Conservation (phyloP, 1,284 basidiomycete genomes). For the Ceratobasidium sp. region DNA sequence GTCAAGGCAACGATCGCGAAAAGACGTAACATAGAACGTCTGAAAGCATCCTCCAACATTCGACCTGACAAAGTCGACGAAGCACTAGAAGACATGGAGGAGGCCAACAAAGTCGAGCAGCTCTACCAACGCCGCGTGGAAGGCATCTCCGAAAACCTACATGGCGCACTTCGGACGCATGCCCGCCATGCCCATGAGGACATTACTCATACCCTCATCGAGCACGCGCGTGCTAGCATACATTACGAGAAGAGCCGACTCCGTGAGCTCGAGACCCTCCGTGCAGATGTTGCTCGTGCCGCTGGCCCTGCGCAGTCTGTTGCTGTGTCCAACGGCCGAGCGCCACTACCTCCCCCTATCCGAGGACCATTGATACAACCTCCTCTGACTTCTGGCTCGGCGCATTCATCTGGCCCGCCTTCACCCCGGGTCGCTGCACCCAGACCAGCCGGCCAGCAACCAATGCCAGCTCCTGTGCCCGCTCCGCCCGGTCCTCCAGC, state of each 20-base stretch:
- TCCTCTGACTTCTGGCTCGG: slow-evolving; percentile 24
- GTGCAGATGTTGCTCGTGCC: slow-evolving; percentile 72
- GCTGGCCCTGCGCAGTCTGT: slow-evolving; percentile 55
- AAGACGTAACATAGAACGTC: slow-evolving; percentile 83
- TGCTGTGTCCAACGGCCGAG: slow-evolving; percentile 56
- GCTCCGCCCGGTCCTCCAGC: slow-evolving; percentile 22
- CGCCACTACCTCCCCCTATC: slow-evolving; percentile 65
- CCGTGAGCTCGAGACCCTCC: slow-evolving; percentile 84
- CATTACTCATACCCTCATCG: slow-evolving; percentile 82
- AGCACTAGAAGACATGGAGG: slow-evolving; percentile 90
- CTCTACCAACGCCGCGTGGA: slow-evolving; percentile 79
- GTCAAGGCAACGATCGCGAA: slow-evolving; percentile 92
- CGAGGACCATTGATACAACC: slow-evolving; percentile 63
- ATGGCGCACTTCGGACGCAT: slow-evolving; percentile 81
- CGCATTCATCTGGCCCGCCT: slow-evolving; percentile 31
- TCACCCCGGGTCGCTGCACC: slow-evolving; percentile 10
- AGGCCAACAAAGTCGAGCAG: slow-evolving; percentile 88
- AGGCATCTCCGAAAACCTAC: slow-evolving; percentile 90
- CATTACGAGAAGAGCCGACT: slow-evolving; percentile 89
- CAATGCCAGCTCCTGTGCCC: slow-evolving; percentile 48
- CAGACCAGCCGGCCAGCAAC: slow-evolving; percentile 56
- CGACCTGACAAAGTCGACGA: slow-evolving; percentile 87
- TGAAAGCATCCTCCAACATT: slow-evolving; percentile 83
- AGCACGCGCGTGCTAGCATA: slow-evolving; percentile 87
- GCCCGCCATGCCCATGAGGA: slow-evolving; percentile 87